Percentiles rank a stretch among this genome's conserved stretches.
phyloP scores from a whole-genome alignment of 2,329 filamentous ascomycete species.

The Colletotrichum echinochloae region DNA sequence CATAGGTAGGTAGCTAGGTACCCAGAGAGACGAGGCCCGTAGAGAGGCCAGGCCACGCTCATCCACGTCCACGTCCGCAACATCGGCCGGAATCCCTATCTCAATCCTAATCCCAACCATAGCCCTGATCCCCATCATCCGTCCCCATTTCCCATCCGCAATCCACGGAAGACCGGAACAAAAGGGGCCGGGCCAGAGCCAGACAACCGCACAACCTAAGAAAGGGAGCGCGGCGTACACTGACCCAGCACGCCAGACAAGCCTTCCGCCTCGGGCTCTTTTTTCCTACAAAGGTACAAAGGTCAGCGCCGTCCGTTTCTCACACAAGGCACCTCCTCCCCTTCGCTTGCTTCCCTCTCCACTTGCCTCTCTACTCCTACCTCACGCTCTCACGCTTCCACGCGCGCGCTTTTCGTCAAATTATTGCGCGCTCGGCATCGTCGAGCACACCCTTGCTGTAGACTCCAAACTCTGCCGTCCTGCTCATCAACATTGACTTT shows the following conservation, averaged over 20 bases:
- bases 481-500: background rate
- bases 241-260: constrained; percentile 25
- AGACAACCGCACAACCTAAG: constrained; percentile 9
- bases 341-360: background rate
- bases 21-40: constrained; percentile 19
- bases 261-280: constrained; percentile 7
- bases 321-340: constrained; percentile 20
- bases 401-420: background rate
- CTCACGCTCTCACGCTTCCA: background rate
- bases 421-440: background rate
- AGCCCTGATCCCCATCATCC: background rate
- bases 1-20: no score
- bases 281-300: constrained; percentile 20
- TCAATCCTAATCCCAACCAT: background rate
- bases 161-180: constrained; percentile 5
- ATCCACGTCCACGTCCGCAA: constrained; percentile 1
- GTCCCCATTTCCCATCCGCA: background rate
- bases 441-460: background rate
- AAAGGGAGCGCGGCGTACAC: constrained; percentile 7
- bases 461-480: background rate
- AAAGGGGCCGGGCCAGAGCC: constrained; percentile 12
- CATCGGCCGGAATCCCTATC: no score
- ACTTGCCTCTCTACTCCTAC: background rate
- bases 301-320: constrained; percentile 27
- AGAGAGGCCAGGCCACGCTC: constrained; percentile 24